phyloP scores from a whole-genome alignment of 805 yeast species.

The Lachancea waltii region DNA sequence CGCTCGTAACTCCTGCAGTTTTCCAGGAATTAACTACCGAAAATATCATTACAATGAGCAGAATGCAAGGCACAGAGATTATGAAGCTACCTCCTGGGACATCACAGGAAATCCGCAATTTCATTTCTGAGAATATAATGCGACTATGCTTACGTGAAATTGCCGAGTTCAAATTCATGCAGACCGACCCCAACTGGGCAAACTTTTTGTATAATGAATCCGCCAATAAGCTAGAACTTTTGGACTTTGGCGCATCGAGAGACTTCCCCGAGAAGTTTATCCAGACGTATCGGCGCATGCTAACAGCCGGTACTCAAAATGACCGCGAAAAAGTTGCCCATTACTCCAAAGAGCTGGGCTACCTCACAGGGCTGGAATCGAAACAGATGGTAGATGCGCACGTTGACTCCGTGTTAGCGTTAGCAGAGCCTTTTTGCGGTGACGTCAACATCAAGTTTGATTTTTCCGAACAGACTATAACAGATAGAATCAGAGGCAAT shows the following conservation, averaged over 20 bases:
- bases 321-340: slow-evolving; percentile 60
- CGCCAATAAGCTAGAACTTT: slow-evolving; percentile 70
- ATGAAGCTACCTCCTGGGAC: slow-evolving; percentile 61
- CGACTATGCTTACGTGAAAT: slow-evolving; percentile 80
- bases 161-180: slow-evolving; percentile 84
- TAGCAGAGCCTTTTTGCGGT: slow-evolving; percentile 88
- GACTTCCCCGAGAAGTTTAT: slow-evolving; percentile 66
- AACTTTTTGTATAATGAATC: slow-evolving; percentile 76
- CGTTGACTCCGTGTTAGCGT: slow-evolving; percentile 78
- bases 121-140: slow-evolving; percentile 83
- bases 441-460: slow-evolving; percentile 43
- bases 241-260: slow-evolving; percentile 95
- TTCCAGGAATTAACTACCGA: slow-evolving; percentile 70
- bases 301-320: slow-evolving; percentile 65
- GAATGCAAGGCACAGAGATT: slow-evolving; percentile 76
- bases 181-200: slow-evolving; percentile 99
- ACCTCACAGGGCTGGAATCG: slow-evolving; percentile 85
- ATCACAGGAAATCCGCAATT: slow-evolving; percentile 61
- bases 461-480: slow-evolving; percentile 80
- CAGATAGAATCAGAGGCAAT: slow-evolving; percentile 85
- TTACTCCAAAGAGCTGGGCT: slow-evolving; percentile 71
- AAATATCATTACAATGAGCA: slow-evolving; percentile 84
- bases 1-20: slow-evolving; percentile 76
- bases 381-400: slow-evolving; percentile 87
- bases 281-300: slow-evolving; percentile 56